Percentiles rank a stretch among this genome's conserved stretches.
Conservation (phyloP, 306 rosid genomes). For the Phaseolus lunatus region DNA sequence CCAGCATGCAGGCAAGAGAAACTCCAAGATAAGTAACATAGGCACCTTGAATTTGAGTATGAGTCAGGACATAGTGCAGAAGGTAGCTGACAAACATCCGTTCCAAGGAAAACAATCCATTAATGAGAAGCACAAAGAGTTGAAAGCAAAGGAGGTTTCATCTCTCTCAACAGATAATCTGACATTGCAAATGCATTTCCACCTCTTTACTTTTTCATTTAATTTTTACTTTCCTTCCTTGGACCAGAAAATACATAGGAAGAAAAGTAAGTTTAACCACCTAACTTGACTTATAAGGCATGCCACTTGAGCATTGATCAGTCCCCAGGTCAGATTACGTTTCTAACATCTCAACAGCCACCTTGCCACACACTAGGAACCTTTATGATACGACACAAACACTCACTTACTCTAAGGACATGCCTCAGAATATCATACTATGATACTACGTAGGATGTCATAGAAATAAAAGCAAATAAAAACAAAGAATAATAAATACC, state of each 20-base stretch:
- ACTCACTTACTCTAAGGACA: background rate
- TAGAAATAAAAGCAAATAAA: slow-evolving; percentile 30
- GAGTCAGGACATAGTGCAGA: slow-evolving; percentile 72
- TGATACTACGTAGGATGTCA: slow-evolving; percentile 9
- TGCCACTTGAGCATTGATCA: slow-evolving; percentile 26
- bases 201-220: background rate
- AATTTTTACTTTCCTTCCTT: slow-evolving; percentile 16
- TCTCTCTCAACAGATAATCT: slow-evolving; percentile 37
- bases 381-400: slow-evolving; percentile 24
- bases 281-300: slow-evolving; percentile 31
- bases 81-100: slow-evolving; percentile 71
- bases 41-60: slow-evolving; percentile 66
- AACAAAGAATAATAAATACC: slow-evolving; percentile 58
- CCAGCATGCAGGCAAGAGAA: slow-evolving; percentile 68
- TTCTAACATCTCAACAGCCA: slow-evolving; percentile 39
- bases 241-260: slow-evolving; percentile 28
- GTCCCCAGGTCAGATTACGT: background rate
- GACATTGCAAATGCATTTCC: slow-evolving; percentile 13
- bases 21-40: slow-evolving; percentile 59
- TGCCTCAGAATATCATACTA: slow-evolving; percentile 33
- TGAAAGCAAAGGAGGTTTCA: slow-evolving; percentile 39
- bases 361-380: background rate
- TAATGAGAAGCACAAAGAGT: slow-evolving; percentile 42
- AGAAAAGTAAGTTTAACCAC: slow-evolving; percentile 35
- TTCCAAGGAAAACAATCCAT: slow-evolving; percentile 45